Conservation (phyloP, 768 basidiomycete species). For the Lactifluus rugatus region DNA sequence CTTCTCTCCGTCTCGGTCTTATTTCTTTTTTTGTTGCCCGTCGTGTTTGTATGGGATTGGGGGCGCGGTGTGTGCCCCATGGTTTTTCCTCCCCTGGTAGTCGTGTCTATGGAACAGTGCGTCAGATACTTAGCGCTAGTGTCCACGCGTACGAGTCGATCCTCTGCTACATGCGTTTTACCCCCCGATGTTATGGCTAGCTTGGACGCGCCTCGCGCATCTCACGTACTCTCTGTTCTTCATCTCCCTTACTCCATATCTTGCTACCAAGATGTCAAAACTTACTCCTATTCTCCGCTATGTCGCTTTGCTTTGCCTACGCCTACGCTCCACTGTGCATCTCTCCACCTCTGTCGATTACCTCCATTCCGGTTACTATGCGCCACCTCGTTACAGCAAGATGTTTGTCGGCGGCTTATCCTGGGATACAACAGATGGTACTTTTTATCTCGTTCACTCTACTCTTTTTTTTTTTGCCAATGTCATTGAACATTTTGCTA, state of each 20-base stretch:
- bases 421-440: conserved; percentile 99
- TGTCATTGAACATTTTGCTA: conserved; percentile 28
- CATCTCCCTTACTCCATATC: conserved; percentile 10
- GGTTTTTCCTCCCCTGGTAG: no score
- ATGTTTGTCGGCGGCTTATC: conserved; percentile 99
- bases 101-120: background rate
- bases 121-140: conserved; percentile 17
- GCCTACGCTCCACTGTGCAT: conserved; percentile 17
- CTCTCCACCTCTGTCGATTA: conserved; percentile 17
- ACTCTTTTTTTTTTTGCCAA: background rate
- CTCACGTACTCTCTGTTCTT: conserved; percentile 6
- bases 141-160: conserved; percentile 11
- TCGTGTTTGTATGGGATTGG: background rate
- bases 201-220: conserved; percentile 5
- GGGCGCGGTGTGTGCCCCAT: background rate
- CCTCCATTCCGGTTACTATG: conserved; percentile 15
- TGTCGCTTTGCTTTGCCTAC: conserved; percentile 19
- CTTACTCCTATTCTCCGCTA: conserved; percentile 18
- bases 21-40: background rate
- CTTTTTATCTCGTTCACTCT: conserved; percentile 27
- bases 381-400: conserved; percentile 54
- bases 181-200: conserved; percentile 14
- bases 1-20: background rate
- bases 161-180: conserved; percentile 19
- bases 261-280: conserved; percentile 19